These are phyloP conservation scores for Vaccinium macrocarpon DNA, from an alignment of 148 eudicot species.

Conservation along the genomic window DNA sequence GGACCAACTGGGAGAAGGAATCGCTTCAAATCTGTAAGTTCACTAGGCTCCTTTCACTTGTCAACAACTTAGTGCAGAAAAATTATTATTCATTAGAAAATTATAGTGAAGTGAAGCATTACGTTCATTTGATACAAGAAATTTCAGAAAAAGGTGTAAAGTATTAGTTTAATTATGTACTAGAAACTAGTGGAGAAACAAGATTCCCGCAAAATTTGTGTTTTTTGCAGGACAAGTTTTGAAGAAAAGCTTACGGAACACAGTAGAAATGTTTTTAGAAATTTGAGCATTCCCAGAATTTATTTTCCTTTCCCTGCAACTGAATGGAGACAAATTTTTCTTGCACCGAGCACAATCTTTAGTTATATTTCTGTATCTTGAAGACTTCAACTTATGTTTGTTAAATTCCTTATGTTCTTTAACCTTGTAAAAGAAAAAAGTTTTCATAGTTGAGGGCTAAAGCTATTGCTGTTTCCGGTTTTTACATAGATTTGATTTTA, in stretches of 20 bases:
- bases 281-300: neutral
- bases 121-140: neutral
- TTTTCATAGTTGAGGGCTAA: neutral
- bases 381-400: neutral
- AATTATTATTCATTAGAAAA: too few relatives aligned
- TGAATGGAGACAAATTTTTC: neutral
- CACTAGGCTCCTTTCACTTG: neutral
- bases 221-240: neutral
- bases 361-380: neutral
- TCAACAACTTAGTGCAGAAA: neutral
- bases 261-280: neutral
- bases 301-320: too few relatives aligned
- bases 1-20: constrained; percentile 35
- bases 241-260: neutral
- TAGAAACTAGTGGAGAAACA: neutral
- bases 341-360: neutral
- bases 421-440: neutral
- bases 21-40: constrained; percentile 46
- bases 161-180: neutral
- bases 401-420: neutral
- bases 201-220: neutral
- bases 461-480: neutral
- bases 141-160: neutral
- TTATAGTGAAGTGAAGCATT: neutral
- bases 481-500: neutral